Percentiles rank a stretch among this genome's conserved stretches.
Evolutionary conservation across 2,329 filamentous ascomycete genomes (phyloP).

Genomic region (Fusarium circinatum): DNA sequence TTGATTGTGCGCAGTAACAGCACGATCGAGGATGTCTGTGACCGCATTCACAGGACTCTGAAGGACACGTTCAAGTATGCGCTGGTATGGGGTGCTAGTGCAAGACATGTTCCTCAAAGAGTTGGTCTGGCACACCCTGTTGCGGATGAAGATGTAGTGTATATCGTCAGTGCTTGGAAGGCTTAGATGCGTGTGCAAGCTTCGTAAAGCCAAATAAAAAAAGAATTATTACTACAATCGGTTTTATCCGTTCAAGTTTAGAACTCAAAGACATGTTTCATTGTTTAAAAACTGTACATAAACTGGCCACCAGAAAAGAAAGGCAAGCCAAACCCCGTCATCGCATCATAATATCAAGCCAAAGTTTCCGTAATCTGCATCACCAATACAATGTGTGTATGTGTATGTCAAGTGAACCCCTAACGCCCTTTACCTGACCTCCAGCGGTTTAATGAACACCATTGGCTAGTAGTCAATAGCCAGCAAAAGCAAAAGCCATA

Average conservation of each 20-base stretch:
- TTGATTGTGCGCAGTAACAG: constrained; percentile 90
- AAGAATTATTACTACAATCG: background rate
- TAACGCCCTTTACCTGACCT: constrained; percentile 36
- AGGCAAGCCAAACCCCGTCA: constrained; percentile 37
- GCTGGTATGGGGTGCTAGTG: constrained; percentile 96
- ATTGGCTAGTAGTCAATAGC: constrained; percentile 5
- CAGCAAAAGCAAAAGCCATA: constrained; percentile 27
- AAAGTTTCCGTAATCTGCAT: constrained; percentile 35
- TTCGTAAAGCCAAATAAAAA: background rate
- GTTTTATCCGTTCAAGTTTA: background rate
- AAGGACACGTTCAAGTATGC: constrained; percentile 99
- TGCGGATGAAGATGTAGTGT: constrained; percentile 74
- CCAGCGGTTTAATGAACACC: constrained; percentile 30
- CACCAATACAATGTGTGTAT: constrained; percentile 21
- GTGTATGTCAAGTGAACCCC: constrained; percentile 35
- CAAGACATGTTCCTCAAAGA: constrained; percentile 91
- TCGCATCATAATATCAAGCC: constrained; percentile 46
- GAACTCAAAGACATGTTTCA: constrained; percentile 19
- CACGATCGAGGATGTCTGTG: constrained; percentile 96
- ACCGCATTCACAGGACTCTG: constrained; percentile 89
- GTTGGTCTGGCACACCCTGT: constrained; percentile 88
- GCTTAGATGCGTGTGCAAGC: constrained; percentile 54
- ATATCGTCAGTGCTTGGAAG: constrained; percentile 72
- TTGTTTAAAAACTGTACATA: constrained; percentile 36
- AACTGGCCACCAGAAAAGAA: constrained; percentile 32